Conservation (phyloP, 371 early-diverging fungal species). For the Haplosporangium sp. region DNA sequence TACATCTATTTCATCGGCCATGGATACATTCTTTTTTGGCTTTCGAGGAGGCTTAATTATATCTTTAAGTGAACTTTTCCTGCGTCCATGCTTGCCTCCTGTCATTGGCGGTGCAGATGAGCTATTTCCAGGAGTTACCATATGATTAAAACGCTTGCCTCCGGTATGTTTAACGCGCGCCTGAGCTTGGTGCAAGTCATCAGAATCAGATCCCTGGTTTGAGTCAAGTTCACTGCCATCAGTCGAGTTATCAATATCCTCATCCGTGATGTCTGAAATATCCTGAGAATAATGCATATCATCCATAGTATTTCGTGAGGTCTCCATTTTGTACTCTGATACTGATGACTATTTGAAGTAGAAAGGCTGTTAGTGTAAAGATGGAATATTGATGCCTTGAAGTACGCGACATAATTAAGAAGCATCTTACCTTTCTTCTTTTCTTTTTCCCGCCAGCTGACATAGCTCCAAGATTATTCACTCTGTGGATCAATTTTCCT, state of each 20-base stretch:
- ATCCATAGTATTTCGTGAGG: slow-evolving; percentile 13
- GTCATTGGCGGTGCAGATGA: slow-evolving; percentile 20
- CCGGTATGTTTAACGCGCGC: slow-evolving; percentile 26
- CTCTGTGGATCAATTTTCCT: slow-evolving; percentile 36
- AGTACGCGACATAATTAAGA: not conserved
- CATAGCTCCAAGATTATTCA: slow-evolving; percentile 33
- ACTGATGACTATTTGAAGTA: slow-evolving; percentile 22
- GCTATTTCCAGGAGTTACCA: slow-evolving; percentile 7
- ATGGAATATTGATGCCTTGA: not conserved
- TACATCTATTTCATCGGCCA: slow-evolving; percentile 30
- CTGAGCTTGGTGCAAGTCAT: slow-evolving; percentile 24
- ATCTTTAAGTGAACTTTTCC: slow-evolving; percentile 52
- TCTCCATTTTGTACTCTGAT: slow-evolving; percentile 24
- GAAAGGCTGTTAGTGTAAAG: not conserved
- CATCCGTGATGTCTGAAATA: slow-evolving; percentile 31
- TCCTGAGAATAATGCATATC: slow-evolving; percentile 32
- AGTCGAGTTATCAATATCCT: slow-evolving; percentile 15
- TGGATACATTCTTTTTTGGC: slow-evolving; percentile 46
- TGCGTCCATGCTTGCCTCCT: slow-evolving; percentile 42
- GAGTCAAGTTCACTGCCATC: slow-evolving; percentile 30
- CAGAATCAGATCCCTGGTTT: slow-evolving; percentile 22
- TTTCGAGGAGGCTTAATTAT: slow-evolving; percentile 10
- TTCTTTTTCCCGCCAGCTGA: slow-evolving; percentile 49
- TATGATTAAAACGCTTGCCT: slow-evolving; percentile 51
- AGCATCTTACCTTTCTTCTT: slow-evolving; percentile 27